Conservation (phyloP, 202 grass and related monocot species). For the Panicum virgatum region DNA sequence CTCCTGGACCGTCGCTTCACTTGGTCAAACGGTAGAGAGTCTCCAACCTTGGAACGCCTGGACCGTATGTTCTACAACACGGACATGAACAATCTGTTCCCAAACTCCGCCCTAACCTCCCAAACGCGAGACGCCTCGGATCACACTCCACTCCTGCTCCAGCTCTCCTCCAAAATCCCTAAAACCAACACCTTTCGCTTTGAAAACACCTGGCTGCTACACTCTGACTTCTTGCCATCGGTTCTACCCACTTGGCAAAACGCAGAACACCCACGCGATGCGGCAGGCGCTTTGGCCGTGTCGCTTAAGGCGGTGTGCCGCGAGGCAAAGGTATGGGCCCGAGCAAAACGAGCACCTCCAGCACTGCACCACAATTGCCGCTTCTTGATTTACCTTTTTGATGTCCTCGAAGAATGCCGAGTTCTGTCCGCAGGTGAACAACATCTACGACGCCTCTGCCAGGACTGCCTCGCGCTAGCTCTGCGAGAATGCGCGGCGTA, state of each 20-base stretch:
- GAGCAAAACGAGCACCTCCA: background rate
- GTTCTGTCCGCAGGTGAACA: background rate
- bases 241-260: background rate
- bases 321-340: background rate
- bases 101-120: background rate
- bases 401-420: background rate
- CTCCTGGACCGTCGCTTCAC: too few species aligned
- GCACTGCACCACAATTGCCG: background rate
- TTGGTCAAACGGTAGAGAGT: too few species aligned
- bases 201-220: background rate
- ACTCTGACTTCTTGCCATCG: background rate
- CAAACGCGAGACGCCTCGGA: background rate
- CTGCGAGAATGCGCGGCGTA: fast-evolving
- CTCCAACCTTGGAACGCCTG: too few species aligned
- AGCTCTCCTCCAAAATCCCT: background rate
- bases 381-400: background rate
- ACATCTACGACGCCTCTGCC: background rate
- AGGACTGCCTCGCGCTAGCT: background rate
- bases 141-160: background rate
- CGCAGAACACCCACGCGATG: background rate
- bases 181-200: background rate
- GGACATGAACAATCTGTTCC: background rate
- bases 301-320: background rate
- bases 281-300: background rate
- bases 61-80: too few species aligned